phyloP scores from a whole-genome alignment of 2,329 filamentous ascomycete genomes.

The Talaromyces sp. region DNA sequence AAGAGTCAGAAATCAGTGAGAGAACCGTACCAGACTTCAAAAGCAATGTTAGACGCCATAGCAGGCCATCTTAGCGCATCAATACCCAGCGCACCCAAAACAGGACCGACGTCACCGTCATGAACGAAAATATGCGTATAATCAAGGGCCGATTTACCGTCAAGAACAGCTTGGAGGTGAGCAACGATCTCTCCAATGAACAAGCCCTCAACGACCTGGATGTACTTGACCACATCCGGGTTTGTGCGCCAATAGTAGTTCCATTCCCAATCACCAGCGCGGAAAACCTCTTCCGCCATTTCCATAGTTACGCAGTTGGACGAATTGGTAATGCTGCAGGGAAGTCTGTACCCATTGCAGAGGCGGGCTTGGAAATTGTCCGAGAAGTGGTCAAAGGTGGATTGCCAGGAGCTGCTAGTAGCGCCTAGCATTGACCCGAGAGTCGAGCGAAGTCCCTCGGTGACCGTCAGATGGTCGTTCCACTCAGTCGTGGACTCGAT shows the following conservation, averaged over 20 bases:
- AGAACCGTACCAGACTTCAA: constrained; percentile 36
- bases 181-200: constrained; percentile 38
- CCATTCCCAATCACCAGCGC: constrained; percentile 42
- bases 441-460: constrained; percentile 26
- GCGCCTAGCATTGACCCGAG: constrained; percentile 35
- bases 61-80: constrained; percentile 37
- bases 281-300: constrained; percentile 37
- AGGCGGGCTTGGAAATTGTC: constrained; percentile 42
- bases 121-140: constrained; percentile 38
- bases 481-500: constrained; percentile 33
- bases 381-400: constrained; percentile 39
- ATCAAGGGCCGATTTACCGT: constrained; percentile 25
- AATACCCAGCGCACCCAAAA: constrained; percentile 36
- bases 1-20: no score
- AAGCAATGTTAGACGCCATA: constrained; percentile 39
- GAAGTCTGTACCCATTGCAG: constrained; percentile 39
- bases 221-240: constrained; percentile 34
- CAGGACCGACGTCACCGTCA: constrained; percentile 38
- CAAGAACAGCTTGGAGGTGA: constrained; percentile 28
- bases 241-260: constrained; percentile 41
- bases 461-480: constrained; percentile 36
- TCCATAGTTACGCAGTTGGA: constrained; percentile 31
- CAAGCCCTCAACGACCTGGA: constrained; percentile 36
- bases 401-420: constrained; percentile 29
- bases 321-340: constrained; percentile 29